Base-by-base conservation (phyloP, 371 early-diverging fungal species). In the Rhizopus arrhizus region DNA sequence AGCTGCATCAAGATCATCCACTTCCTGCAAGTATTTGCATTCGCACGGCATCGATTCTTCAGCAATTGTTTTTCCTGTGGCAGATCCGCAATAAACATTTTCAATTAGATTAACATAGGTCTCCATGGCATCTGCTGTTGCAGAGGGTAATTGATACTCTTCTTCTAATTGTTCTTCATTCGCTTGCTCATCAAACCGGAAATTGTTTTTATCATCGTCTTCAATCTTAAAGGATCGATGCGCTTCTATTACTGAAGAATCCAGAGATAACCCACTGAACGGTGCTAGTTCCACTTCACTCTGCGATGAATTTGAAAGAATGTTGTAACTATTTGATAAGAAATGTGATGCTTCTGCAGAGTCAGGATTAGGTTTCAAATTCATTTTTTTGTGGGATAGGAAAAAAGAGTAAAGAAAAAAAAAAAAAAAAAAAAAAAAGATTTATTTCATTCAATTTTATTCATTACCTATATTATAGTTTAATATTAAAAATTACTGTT, bases 1-100 rank as follows among this genome's bases (percentile, higher is more conserved):
- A 3, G 97, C 97, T 48, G 66, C 77, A 13, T 53, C 58, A 6
- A 74, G 75, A 35, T 76, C 71, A 42, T 73, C 80, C 5, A 68
- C 35, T 28, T 64, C 86, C 28, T 85, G 84, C 28, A 88, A 79
- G 69, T 86, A 90, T 72, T 85, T 84, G 73, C 95, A 95, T 61
- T 83, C 82, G 71, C 95, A 95, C 1, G 89, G 87, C 80, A 90
- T 86, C 15, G 81, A 85, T 61, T 91, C 93, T 53, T 88, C 91
- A 33, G 83, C 86, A 33, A 82, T 77, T 3, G 87, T 85, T 61
- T 80, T 73, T 16, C 91, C 91, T 38, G 82, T 88, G 4, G 91
- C 90, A 22, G 81, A 68, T 16, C 90, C 89, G 52, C 79, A 77
- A 66, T 85, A 92, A 48, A 86, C 83, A 54, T 89, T 93, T 16